Conservation (phyloP, 2,329 filamentous ascomycete genomes). For the Sphaerulina vaccinii region DNA sequence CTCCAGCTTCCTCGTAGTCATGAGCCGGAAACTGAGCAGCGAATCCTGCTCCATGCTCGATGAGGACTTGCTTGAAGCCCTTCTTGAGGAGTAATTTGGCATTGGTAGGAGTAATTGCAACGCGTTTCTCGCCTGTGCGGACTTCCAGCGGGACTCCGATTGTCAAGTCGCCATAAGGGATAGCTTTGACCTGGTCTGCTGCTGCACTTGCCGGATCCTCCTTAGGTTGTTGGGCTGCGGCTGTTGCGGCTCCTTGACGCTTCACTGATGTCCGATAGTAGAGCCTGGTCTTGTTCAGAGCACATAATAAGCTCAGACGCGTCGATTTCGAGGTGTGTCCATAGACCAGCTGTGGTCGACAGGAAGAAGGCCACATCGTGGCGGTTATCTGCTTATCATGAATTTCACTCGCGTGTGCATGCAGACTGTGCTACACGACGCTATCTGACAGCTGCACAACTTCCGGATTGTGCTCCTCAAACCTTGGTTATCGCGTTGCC, state of each 20-base stretch:
- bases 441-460: slow-evolving; percentile 2
- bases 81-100: slow-evolving; percentile 80
- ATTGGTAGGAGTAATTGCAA: slow-evolving; percentile 82
- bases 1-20: slow-evolving; percentile 75
- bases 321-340: slow-evolving; percentile 10
- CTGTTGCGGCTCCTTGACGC: slow-evolving; percentile 25
- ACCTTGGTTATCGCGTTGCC: too few species aligned
- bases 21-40: slow-evolving; percentile 75
- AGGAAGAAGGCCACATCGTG: slow-evolving; percentile 35
- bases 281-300: slow-evolving; percentile 20
- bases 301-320: slow-evolving; percentile 9
- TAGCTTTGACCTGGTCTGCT: slow-evolving; percentile 30
- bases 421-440: slow-evolving; percentile 1
- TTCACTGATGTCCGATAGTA: slow-evolving; percentile 23
- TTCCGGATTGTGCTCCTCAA: too few species aligned
- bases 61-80: slow-evolving; percentile 72
- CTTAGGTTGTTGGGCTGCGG: slow-evolving; percentile 10
- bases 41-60: slow-evolving; percentile 77
- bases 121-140: slow-evolving; percentile 75
- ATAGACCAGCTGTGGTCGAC: slow-evolving; percentile 27
- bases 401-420: neutral
- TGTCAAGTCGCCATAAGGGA: slow-evolving; percentile 68
- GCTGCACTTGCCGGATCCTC: slow-evolving; percentile 12
- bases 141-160: slow-evolving; percentile 79
- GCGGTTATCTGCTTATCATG: slow-evolving; percentile 27